Evolutionary conservation across 257 asterid genomes (phyloP).

Genomic region (Ophiorrhiza pumila): DNA sequence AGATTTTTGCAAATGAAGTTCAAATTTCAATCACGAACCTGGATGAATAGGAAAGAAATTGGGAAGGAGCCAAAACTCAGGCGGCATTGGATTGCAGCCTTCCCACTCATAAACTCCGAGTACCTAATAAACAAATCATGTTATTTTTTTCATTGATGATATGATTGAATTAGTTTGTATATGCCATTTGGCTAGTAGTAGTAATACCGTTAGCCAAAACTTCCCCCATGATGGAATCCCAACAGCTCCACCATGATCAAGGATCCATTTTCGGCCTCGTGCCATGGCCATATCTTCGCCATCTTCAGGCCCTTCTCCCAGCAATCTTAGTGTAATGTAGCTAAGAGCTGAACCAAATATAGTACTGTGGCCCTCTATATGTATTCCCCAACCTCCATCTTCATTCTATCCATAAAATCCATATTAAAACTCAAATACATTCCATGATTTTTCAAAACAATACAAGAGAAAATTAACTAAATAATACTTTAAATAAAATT

Average conservation of each 20-base stretch:
- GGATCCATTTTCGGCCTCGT: constrained; percentile 43
- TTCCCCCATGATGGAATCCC: constrained; percentile 53
- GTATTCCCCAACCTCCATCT: constrained; percentile 57
- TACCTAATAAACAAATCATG: constrained; percentile 21
- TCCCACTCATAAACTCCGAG: constrained; percentile 47
- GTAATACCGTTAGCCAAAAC: constrained; percentile 42
- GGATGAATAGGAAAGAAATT: constrained; percentile 38
- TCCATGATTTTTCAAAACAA: too few species aligned
- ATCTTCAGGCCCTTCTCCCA: too few species aligned
- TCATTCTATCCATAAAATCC: constrained; percentile 26
- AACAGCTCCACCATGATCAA: constrained; percentile 45
- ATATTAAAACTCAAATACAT: too few species aligned
- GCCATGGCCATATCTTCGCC: constrained; percentile 29
- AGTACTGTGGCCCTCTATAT: constrained; percentile 43
- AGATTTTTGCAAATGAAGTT: too few species aligned
- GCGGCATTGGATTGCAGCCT: constrained; percentile 62
- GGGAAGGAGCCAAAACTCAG: constrained; percentile 54
- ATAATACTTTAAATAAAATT: too few species aligned
- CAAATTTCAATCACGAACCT: too few species aligned
- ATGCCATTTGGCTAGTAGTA: too few species aligned
- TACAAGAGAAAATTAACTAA: too few species aligned
- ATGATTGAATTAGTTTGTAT: too few species aligned
- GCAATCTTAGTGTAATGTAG: constrained; percentile 34
- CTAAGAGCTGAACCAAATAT: constrained; percentile 35
- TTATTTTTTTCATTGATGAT: not conserved